phyloP scores from a whole-genome alignment of 225 moss, liverwort and hornwort genomes.

The Straminergon stramineum region DNA sequence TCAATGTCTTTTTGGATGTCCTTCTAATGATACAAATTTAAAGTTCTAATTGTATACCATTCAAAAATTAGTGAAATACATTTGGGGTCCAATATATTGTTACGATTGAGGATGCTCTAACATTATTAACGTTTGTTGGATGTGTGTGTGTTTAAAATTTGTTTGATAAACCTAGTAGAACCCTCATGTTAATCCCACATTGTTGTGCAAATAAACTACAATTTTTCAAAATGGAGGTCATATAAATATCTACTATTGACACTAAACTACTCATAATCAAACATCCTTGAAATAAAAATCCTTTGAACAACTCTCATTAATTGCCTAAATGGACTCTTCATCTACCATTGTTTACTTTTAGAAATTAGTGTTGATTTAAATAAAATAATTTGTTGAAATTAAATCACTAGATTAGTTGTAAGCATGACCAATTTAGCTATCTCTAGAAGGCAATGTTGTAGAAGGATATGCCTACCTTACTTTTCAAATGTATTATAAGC shows the following conservation, averaged over 20 bases:
- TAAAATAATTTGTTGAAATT: neutral
- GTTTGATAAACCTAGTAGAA: neutral
- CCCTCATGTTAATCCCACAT: accelerated
- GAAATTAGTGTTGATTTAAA: neutral
- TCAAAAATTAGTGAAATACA: neutral
- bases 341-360: neutral
- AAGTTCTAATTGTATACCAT: neutral
- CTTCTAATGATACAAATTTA: neutral
- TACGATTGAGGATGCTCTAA: neutral
- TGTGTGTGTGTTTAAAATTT: neutral
- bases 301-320: neutral
- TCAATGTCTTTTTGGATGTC: neutral
- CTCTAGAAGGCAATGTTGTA: neutral
- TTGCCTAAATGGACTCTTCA: neutral
- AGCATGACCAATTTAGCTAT: neutral
- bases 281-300: neutral
- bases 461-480: accelerated
- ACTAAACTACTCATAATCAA: accelerated
- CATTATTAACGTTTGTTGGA: accelerated
- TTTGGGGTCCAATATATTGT: neutral
- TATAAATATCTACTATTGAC: neutral
- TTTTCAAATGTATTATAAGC: neutral
- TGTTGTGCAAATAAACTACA: neutral
- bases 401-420: accelerated
- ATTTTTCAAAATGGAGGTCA: neutral